A percentile compares a stretch with the other conserved stretches of the same genome.
phyloP scores from a whole-genome alignment of 2,329 filamentous ascomycete genomes.

The Sporothrix mexicana region DNA sequence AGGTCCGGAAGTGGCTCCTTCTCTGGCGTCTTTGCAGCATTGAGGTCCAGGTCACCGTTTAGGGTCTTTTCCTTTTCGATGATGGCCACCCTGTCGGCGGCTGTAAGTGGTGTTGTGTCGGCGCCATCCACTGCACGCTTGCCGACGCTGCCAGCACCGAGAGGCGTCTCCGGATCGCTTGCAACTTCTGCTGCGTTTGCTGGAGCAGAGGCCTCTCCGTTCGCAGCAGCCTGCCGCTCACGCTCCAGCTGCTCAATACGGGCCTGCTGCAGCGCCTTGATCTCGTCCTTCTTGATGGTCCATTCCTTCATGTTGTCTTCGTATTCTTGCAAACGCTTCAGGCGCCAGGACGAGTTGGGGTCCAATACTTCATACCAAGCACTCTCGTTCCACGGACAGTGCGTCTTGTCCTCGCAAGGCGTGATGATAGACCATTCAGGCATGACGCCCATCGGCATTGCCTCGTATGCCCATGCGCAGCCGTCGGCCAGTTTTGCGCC shows the following conservation, averaged over 20 bases:
- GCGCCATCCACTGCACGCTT: slow-evolving; percentile 2
- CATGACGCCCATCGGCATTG: slow-evolving; percentile 67
- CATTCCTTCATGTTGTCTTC: slow-evolving; percentile 48
- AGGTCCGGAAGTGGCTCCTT: slow-evolving; percentile 35
- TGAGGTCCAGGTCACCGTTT: slow-evolving; percentile 40
- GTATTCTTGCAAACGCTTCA: slow-evolving; percentile 52
- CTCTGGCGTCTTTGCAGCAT: slow-evolving; percentile 29
- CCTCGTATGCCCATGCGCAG: slow-evolving; percentile 72
- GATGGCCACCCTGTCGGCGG: slow-evolving; percentile 33
- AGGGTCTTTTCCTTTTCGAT: slow-evolving; percentile 40
- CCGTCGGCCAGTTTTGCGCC: slow-evolving; percentile 69
- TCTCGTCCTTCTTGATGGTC: slow-evolving; percentile 45
- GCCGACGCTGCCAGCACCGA: not conserved
- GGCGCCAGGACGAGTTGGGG: slow-evolving; percentile 51
- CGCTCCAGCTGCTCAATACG: slow-evolving; percentile 24
- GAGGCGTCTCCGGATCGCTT: not conserved
- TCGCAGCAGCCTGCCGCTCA: not conserved
- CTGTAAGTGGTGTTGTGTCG: not conserved
- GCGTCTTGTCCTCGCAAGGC: slow-evolving; percentile 53
- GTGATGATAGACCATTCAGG: slow-evolving; percentile 59
- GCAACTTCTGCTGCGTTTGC: not conserved
- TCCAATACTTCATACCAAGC: slow-evolving; percentile 58
- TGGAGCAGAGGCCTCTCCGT: not conserved
- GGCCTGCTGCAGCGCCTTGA: slow-evolving; percentile 39
- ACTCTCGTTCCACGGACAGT: slow-evolving; percentile 62